Evolutionary conservation across 2,329 filamentous ascomycete species (phyloP).

Genomic region (Aspergillus aculeatinus): DNA sequence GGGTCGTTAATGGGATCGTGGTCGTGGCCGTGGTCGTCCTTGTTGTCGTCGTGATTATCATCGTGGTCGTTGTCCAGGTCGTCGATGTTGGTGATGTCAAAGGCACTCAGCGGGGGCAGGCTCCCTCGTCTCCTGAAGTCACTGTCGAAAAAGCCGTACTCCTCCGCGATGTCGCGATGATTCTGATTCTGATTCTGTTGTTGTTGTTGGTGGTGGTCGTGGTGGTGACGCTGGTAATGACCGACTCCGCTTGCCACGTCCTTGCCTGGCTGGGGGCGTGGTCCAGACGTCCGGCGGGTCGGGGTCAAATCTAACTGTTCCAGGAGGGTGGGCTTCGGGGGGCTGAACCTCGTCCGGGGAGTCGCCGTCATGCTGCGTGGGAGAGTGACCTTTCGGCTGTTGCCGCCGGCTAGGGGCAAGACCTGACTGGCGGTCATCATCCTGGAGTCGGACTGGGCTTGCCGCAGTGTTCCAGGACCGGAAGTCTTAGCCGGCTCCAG

Average conservation of each 20-base stretch:
- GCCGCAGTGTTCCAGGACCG: constrained; percentile 12
- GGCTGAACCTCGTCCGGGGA: constrained; percentile 41
- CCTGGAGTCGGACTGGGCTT: constrained; percentile 18
- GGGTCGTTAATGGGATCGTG: constrained; percentile 33
- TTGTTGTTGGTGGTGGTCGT: constrained; percentile 14
- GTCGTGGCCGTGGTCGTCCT: constrained; percentile 27
- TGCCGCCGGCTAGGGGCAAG: constrained; percentile 22
- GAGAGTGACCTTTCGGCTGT: constrained; percentile 33
- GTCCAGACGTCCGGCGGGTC: constrained; percentile 33
- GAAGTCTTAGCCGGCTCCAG: constrained; percentile 18
- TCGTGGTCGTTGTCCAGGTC: constrained; percentile 33
- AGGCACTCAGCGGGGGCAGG: constrained; percentile 28
- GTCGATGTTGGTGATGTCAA: constrained; percentile 35
- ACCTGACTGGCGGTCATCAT: constrained; percentile 22
- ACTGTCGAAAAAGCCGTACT: constrained; percentile 25
- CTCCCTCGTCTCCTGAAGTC: constrained; percentile 26
- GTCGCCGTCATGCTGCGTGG: constrained; percentile 36
- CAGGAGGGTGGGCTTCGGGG: constrained; percentile 40
- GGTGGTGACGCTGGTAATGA: constrained; percentile 14
- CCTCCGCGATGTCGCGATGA: constrained; percentile 19
- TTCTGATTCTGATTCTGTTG: neutral
- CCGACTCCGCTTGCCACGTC: neutral
- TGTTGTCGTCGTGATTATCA: constrained; percentile 27
- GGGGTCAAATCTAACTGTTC: constrained; percentile 40
- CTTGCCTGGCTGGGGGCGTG: constrained; percentile 27